Evolutionary conservation across 768 basidiomycete species (phyloP).

Genomic region (Tulasnella sp.): DNA sequence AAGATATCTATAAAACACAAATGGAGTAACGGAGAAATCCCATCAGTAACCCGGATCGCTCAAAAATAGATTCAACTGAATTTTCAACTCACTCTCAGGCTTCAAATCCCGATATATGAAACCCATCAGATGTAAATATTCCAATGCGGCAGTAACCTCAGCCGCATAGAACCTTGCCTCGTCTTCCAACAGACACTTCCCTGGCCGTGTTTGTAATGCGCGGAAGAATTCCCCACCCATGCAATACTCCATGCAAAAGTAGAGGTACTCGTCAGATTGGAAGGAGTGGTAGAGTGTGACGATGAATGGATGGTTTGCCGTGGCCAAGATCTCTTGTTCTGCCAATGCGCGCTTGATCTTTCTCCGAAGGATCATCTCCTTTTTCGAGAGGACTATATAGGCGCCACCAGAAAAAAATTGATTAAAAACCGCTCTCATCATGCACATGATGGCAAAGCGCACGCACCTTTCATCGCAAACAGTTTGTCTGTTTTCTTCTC

Average conservation of each 20-base stretch:
- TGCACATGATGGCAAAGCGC: neutral
- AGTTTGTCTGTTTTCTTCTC: conserved; percentile 97
- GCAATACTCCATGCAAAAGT: conserved; percentile 99
- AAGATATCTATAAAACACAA: conserved; percentile 96
- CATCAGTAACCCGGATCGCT: no score
- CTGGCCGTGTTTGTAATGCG: conserved; percentile 87
- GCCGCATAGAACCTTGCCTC: conserved; percentile 96
- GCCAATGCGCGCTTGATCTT: conserved; percentile 98
- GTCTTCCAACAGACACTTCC: conserved; percentile 94
- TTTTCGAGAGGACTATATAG: conserved; percentile 84
- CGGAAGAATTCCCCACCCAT: conserved; percentile 99
- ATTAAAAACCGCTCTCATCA: conserved; percentile 19
- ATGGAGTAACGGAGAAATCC: no score
- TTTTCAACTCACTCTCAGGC: conserved; percentile 96
- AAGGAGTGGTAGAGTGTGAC: conserved; percentile 98
- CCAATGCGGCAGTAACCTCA: conserved; percentile 93
- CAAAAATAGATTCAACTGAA: no score
- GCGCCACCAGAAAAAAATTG: conserved; percentile 20
- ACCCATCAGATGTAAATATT: conserved; percentile 98
- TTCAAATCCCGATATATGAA: conserved; percentile 99
- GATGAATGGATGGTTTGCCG: conserved; percentile 98
- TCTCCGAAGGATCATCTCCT: conserved; percentile 99
- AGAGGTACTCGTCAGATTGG: conserved; percentile 95
- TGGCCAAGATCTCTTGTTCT: conserved; percentile 97
- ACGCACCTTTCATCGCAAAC: conserved; percentile 97